Base-by-base conservation (phyloP, 1,284 basidiomycete species). In the Lentinus polychrous region DNA sequence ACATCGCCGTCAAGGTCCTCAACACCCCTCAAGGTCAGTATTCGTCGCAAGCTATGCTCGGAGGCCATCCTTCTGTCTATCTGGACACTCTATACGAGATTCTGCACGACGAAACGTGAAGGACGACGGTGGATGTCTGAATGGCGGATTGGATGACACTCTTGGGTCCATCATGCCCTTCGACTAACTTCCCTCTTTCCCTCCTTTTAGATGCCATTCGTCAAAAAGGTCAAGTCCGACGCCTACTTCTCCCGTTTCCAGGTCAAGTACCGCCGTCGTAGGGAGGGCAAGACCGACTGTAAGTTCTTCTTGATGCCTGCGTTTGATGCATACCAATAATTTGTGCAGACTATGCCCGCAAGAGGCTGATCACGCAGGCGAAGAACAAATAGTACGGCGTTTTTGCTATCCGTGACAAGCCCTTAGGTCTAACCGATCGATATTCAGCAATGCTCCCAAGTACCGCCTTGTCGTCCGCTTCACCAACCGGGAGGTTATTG, bases 241-340 rank as follows among this genome's bases (percentile, higher is more conserved):
- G 87, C 94, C 61, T 98, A 98, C 87, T 96, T 92, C 77, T 95
- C 91, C 56, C 86, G 94, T 57, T 97, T 91, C 83, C 94, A 97
- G 76, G 93, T 94, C 62, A 94, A 95, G 75, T 94, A 94, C 74
- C 89, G 94, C 65, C 81, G 94, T 65, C 78, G 92, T 58, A 84
- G 92, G 66, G 96, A 99, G 78, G 96, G 96, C 54, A 96, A 94
- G 78, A 99, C 96, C 59, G 96, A 99, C 70, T 99, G 88, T 89
- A 58, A 60, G 85, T 66, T 39, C 2, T 12, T 38, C 46, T 27
- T 12, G 12, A 2, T 15, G 20, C 15, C 14, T 8, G 44, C 2
- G 8, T 10, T 34, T 50, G 38, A 39, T 23, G 33, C 10, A 27
- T 45, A 34, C 45, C 46, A 45, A 48, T 38, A 2, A 41, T 36